Evolutionary conservation across 371 early-diverging fungal genomes (phyloP), one percentile per base, ranked within the genome.

Genomic region (Haplosporangium sp.): DNA sequence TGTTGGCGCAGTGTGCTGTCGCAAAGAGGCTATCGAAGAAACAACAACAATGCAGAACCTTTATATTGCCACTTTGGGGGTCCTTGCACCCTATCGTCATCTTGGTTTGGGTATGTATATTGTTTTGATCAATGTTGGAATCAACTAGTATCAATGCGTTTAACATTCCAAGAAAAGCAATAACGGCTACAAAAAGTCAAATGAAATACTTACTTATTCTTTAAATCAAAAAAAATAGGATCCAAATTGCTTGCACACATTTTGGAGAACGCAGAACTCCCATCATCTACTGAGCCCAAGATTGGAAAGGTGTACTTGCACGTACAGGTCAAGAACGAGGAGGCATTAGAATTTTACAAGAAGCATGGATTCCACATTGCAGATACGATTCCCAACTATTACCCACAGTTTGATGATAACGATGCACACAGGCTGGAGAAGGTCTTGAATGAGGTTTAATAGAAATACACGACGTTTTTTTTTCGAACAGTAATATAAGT

Each of bases 51-150:
- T 27, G 27, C 82, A 83, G 40, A 83, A 86, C 53, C 84, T 96
- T 27, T 98, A 98, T 76, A 94, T 98, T 72, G 97, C 97, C 94
- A 98, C 99, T 0, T 85, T 98, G 57, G 97, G 99, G 44, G 97
- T 98, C 42, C 86, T 97, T 57, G 91, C 94, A 10, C 92, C 94
- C 8, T 97, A 94, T 81, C 88, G 99, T 48, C 83, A 92, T 9
- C 87, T 93, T 45, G 94, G 95, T 8, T 84, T 98, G 55, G 98
- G 96, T 94, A 60, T 40, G 40, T 7, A 13, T 15, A 57, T 57
- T 13, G n/a, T 11, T 50, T 50, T 50, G 50, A 5, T 42, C 44
- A 11, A 50, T 15, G 17, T 50, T 27, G 27, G 27, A 27, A 27
- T 27, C 27, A 27, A 27, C 27, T 27, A 27, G 27, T 27, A 27